These are phyloP conservation scores for Agrocybe praecox DNA, from an alignment of 768 basidiomycete species.

Conservation along the genomic window DNA sequence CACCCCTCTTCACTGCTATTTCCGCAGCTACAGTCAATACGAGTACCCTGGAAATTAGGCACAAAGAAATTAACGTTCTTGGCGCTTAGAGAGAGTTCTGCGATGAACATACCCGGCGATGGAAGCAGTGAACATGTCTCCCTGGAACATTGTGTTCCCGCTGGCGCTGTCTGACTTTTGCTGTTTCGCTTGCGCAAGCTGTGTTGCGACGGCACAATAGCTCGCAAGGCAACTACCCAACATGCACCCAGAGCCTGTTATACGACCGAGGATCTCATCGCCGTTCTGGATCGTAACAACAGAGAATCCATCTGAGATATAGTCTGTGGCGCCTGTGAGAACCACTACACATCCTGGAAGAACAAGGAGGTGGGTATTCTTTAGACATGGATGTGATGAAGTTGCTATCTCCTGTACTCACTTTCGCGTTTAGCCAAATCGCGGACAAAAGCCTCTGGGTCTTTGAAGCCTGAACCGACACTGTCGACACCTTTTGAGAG, in stretches of 20 bases:
- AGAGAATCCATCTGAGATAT: slow-evolving; percentile 76
- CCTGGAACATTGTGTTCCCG: slow-evolving; percentile 53
- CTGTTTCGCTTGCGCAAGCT: slow-evolving; percentile 31
- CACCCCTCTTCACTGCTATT: slow-evolving; percentile 47
- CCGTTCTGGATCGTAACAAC: slow-evolving; percentile 81
- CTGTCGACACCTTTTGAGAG: slow-evolving; percentile 85
- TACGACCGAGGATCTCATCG: slow-evolving; percentile 66
- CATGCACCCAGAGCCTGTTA: slow-evolving; percentile 93
- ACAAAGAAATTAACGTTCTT: slow-evolving; percentile 6
- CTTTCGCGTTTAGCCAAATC: slow-evolving; percentile 74
- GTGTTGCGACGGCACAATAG: slow-evolving; percentile 70
- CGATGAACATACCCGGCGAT: slow-evolving; percentile 67
- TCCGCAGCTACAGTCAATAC: slow-evolving; percentile 67
- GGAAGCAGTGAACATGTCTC: slow-evolving; percentile 78
- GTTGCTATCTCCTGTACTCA: slow-evolving; percentile 36
- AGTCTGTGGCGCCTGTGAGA: slow-evolving; percentile 80
- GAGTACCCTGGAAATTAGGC: slow-evolving; percentile 43
- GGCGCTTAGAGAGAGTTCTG: background rate
- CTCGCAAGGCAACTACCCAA: slow-evolving; percentile 76
- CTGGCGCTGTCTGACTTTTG: slow-evolving; percentile 30
- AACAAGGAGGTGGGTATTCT: background rate
- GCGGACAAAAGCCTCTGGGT: slow-evolving; percentile 73
- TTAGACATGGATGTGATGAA: background rate
- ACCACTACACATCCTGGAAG: slow-evolving; percentile 74
- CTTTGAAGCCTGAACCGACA: slow-evolving; percentile 71